Evolutionary conservation across 768 basidiomycete species (phyloP), one percentile per base, ranked within the genome.

Genomic region (Chalciporus chontae): DNA sequence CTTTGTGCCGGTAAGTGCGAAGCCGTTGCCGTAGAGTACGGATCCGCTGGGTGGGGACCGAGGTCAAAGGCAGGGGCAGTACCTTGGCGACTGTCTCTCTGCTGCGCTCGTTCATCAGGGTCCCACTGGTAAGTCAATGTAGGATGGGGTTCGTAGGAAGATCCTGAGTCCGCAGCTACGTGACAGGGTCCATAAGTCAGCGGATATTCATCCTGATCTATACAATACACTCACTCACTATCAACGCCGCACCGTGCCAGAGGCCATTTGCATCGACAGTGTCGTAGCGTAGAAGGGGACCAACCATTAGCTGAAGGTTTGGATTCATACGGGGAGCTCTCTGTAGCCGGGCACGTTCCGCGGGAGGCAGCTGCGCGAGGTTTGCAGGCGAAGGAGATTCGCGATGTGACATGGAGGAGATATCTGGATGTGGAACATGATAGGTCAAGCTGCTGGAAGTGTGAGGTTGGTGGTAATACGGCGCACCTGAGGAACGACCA

Each of bases 291-390:
- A 97, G 70, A 15, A 97, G 72, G 18, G 93, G 93, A 0, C 94
- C 93, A 48, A 88, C 90, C 91, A 95, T 94, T 60, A 94, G 80
- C 66, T 88, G 85, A 23, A 96, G 76, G 67, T 87, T 79, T 8
- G 93, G 93, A 18, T 84, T 70, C 87, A 90, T 94, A 37, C 81
- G 74, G 17, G 79, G 79, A 6, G 79, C 72, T 44, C 74, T 73
- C 32, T 84, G 71, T 7, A 72, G 68, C 43, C 78, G 69, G n/a
- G 88, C 81, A 40, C 87, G 74, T 57, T 90, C 85, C 32, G 81
- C 76, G 1, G 87, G 77, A 37, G 71, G 72, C 67, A 87, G 70
- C 27, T 71, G 73, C 8, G 78, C 71, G 46, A 84, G 67, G 46
- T 75, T 67, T 18, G 38, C 17, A 5, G 40, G 38, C 40, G 59